Evolutionary conservation across 257 asterid genomes (phyloP).

Genomic region (Echites panduratus): DNA sequence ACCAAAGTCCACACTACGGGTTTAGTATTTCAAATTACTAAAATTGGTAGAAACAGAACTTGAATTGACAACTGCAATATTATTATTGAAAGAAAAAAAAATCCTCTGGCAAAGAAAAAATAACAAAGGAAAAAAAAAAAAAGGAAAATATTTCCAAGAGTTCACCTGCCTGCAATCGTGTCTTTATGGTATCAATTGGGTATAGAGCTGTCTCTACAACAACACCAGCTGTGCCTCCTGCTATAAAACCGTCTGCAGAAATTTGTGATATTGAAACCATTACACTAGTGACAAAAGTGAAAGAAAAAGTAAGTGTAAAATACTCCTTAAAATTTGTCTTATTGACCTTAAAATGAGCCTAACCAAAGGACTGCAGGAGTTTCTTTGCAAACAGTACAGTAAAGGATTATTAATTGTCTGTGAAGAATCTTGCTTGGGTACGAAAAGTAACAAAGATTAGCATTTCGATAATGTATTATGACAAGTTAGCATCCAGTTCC

Average conservation of each 20-base stretch:
- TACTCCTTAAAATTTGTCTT: too few species aligned
- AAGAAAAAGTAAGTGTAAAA: not conserved
- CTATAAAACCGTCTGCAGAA: conserved; percentile 85
- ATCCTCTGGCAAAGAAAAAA: not conserved
- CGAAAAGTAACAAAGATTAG: not conserved
- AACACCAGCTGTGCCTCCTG: conserved; percentile 95
- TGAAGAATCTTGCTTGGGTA: too few species aligned
- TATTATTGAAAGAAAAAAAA: not conserved
- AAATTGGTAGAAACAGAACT: not conserved
- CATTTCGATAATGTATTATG: conserved; percentile 4
- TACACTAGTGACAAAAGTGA: not conserved
- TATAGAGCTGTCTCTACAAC: conserved; percentile 90
- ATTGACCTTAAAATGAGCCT: too few species aligned
- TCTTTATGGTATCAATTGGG: conserved; percentile 94
- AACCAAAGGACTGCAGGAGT: too few species aligned
- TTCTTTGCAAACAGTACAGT: too few species aligned
- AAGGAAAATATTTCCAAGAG: conserved; percentile 5
- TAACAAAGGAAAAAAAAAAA: too few species aligned
- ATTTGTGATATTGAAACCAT: not conserved
- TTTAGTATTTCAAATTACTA: not conserved
- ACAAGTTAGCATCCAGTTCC: conserved; percentile 2
- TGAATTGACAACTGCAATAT: not conserved
- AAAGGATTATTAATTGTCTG: too few species aligned
- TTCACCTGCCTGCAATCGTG: conserved; percentile 79
- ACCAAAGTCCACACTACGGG: too few species aligned